Evolutionary conservation across 495 filamentous ascomycete genomes (phyloP).

Genomic region (Trichoderma virens): DNA sequence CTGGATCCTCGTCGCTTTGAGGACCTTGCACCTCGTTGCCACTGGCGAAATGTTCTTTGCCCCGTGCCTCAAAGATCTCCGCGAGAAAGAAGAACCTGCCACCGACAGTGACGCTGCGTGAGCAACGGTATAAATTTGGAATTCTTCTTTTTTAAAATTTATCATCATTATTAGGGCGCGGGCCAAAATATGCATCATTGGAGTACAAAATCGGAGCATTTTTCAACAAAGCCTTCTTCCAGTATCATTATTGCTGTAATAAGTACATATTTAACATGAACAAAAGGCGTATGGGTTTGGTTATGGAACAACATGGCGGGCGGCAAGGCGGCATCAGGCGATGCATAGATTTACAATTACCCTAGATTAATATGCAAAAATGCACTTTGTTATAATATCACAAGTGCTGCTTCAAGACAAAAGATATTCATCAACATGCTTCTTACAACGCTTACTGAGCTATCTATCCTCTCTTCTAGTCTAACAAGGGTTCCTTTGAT

Average conservation of each 20-base stretch:
- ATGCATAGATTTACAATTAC: no score
- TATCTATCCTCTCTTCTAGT: not conserved
- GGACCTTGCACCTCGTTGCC: constrained; percentile 35
- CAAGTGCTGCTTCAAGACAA: not conserved
- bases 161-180: no score
- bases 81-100: constrained; percentile 1
- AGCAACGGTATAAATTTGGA: no score
- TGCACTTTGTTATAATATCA: not conserved
- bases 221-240: no score
- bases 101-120: not conserved
- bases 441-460: not conserved
- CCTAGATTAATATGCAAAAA: no score
- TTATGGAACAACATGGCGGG: no score
- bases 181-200: not conserved
- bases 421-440: not conserved
- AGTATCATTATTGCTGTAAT: not conserved
- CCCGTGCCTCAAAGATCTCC: constrained; percentile 42
- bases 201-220: not conserved
- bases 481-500: not conserved
- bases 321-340: no score
- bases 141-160: no score
- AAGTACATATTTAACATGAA: not conserved
- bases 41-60: constrained; percentile 44
- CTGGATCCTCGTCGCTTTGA: constrained; percentile 42
- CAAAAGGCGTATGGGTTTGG: not conserved